phyloP scores from a whole-genome alignment of 73 alveolate species.

The Symbiodinium pilosum region DNA sequence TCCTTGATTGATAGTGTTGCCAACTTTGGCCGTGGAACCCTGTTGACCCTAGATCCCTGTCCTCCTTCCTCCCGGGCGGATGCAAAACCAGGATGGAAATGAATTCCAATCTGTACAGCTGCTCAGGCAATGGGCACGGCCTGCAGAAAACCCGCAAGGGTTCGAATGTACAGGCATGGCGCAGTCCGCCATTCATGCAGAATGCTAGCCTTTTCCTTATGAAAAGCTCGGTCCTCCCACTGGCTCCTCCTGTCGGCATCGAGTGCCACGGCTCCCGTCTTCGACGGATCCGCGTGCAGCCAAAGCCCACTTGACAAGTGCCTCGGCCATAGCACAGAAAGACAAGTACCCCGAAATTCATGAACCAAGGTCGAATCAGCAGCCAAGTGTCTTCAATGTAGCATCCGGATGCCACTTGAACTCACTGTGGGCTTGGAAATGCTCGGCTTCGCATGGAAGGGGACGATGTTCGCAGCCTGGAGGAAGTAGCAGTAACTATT shows the following conservation, averaged over 20 bases:
- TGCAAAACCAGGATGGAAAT: not conserved
- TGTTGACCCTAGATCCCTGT: no score
- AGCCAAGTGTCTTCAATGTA: slow-evolving; percentile 30
- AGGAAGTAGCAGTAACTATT: no score
- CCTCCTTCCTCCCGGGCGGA: not conserved
- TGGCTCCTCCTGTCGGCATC: slow-evolving; percentile 63
- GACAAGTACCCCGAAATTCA: not conserved
- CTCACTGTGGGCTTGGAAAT: slow-evolving; percentile 18
- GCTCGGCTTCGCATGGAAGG: slow-evolving; percentile 56
- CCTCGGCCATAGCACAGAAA: slow-evolving; percentile 7
- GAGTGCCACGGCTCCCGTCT: slow-evolving; percentile 24
- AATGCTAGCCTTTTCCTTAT: no score
- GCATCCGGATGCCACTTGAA: slow-evolving; percentile 91
- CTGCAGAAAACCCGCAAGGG: not conserved
- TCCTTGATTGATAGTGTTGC: no score
- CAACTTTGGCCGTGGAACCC: no score
- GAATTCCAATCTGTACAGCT: not conserved
- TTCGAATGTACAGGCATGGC: not conserved
- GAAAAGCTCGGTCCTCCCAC: slow-evolving; percentile 33
- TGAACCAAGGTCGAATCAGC: not conserved
- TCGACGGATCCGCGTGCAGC: slow-evolving; percentile 59
- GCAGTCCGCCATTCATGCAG: not conserved
- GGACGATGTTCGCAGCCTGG: not conserved
- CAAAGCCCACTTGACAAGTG: slow-evolving; percentile 81
- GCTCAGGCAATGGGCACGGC: not conserved